A percentile compares a stretch with the other conserved stretches of the same genome.
Conservation (phyloP, 768 basidiomycete species). For the Tricholoma matsutake region DNA sequence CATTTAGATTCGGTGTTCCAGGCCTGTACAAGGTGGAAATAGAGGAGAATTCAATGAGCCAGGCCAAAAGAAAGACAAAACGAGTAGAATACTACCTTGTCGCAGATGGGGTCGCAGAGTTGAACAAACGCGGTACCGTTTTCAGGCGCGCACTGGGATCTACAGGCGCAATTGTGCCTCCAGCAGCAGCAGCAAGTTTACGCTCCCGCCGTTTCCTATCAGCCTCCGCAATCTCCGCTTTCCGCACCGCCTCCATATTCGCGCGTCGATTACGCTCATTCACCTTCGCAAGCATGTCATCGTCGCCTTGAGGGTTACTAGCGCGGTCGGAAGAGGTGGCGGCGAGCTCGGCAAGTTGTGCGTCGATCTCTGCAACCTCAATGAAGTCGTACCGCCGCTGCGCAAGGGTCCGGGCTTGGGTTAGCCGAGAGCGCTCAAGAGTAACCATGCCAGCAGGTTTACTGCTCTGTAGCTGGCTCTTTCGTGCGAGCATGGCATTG, state of each 20-base stretch:
- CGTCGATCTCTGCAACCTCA: constrained; percentile 62
- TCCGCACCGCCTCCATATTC: constrained; percentile 76
- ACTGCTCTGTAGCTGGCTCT: constrained; percentile 39
- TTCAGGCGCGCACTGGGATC: constrained; percentile 71
- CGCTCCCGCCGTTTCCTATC: constrained; percentile 73
- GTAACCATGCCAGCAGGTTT: constrained; percentile 37
- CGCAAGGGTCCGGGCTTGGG: constrained; percentile 72
- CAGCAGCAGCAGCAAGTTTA: constrained; percentile 43
- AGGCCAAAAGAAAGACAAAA: constrained; percentile 6
- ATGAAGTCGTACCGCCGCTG: constrained; percentile 64
- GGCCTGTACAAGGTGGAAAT: constrained; percentile 35
- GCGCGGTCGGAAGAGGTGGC: constrained; percentile 11
- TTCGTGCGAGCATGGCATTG: constrained; percentile 71
- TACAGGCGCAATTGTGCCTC: constrained; percentile 37
- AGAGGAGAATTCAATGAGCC: constrained; percentile 3
- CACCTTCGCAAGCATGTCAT: constrained; percentile 67
- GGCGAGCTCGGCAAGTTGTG: constrained; percentile 55
- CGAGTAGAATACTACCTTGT: constrained; percentile 51
- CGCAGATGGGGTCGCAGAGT: constrained; percentile 39
- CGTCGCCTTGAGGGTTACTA: constrained; percentile 19
- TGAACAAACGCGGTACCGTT: constrained; percentile 57
- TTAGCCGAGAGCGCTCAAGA: constrained; percentile 65
- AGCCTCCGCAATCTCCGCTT: constrained; percentile 65
- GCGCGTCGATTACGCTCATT: constrained; percentile 89
- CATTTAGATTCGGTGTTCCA: constrained; percentile 43